Evolutionary conservation across 352 stramenopile species (phyloP), one percentile per base, ranked within the genome.

Genomic region (Aphanomyces stellatus): DNA sequence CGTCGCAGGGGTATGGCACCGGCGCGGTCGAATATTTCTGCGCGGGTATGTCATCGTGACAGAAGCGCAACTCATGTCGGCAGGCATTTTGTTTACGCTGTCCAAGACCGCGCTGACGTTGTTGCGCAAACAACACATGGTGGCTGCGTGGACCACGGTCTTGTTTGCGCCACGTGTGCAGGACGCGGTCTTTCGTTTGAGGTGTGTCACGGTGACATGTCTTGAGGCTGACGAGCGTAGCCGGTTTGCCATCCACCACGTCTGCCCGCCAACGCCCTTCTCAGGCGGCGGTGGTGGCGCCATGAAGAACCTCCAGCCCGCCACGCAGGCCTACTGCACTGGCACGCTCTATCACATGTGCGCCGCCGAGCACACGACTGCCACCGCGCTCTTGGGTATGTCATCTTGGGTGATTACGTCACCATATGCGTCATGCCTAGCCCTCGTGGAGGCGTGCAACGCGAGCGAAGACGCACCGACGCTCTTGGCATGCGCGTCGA

Each of bases 261-360:
- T n/a, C n/a, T n/a, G n/a, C n/a, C n/a, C n/a, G n/a, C n/a, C n/a
- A n/a, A n/a, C n/a, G n/a, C n/a, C n/a, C n/a, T n/a, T n/a, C n/a
- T n/a, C n/a, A n/a, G n/a, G n/a, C n/a, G n/a, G n/a, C n/a, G n/a
- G n/a, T n/a, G n/a, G 11, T 62, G 10, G 10, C n/a, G n/a, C 13
- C 22, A 56, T 57, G 49, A n/a, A n/a, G n/a, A 57, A 57, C 40
- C 27, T 57, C 33, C 76, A 72, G 17, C 53, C 72, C 2, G 65
- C 71, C 6, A 83, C 80, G 0, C 81, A 91, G 40, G 78, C 82
- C 5, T 93, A 87, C 68, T 91, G 85, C 57, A 80, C 85, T 0
- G 80, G 81, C 5, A 88, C 81, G 1, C 66, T 93, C 1, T 93
- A 90, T 65, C 80, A 93, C 40, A 71, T 88, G 51, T 93, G 85